A percentile compares a stretch with the other conserved stretches of the same genome.
Evolutionary conservation across 345 rosid genomes (phyloP).

Genomic region (Salix arbutifolia): DNA sequence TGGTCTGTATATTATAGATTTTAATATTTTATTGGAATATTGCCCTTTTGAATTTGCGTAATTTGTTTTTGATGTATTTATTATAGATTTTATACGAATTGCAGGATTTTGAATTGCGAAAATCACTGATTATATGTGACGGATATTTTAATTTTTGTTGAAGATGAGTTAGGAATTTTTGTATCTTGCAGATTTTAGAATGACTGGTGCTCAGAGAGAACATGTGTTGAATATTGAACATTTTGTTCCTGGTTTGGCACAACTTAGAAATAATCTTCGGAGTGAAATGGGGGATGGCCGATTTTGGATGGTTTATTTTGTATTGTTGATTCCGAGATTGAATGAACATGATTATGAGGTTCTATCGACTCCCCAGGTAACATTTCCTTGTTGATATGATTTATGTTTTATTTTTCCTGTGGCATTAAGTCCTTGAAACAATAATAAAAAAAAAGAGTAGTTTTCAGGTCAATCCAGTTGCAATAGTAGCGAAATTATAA

Average conservation of each 20-base stretch:
- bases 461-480: not conserved
- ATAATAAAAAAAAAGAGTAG: not conserved
- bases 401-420: not conserved
- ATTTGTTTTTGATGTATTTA: not conserved
- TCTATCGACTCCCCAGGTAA: conserved; percentile 60
- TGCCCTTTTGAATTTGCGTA: not conserved
- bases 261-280: conserved; percentile 43
- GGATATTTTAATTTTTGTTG: not conserved
- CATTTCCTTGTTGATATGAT: conserved; percentile 2
- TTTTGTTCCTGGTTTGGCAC: conserved; percentile 47
- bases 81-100: not conserved
- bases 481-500: not conserved
- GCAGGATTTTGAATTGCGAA: not conserved
- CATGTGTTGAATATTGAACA: conserved; percentile 52
- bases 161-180: not conserved
- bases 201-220: conserved; percentile 53
- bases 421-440: not conserved
- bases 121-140: not conserved
- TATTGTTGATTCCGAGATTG: conserved; percentile 64
- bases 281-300: conserved; percentile 36
- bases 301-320: conserved; percentile 75
- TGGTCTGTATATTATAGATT: not conserved
- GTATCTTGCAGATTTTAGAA: conserved; percentile 50
- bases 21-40: too few relatives aligned
- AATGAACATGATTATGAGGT: conserved; percentile 51